Base-by-base conservation (phyloP, 352 stramenopile species). In the Globisporangium paddicum region DNA sequence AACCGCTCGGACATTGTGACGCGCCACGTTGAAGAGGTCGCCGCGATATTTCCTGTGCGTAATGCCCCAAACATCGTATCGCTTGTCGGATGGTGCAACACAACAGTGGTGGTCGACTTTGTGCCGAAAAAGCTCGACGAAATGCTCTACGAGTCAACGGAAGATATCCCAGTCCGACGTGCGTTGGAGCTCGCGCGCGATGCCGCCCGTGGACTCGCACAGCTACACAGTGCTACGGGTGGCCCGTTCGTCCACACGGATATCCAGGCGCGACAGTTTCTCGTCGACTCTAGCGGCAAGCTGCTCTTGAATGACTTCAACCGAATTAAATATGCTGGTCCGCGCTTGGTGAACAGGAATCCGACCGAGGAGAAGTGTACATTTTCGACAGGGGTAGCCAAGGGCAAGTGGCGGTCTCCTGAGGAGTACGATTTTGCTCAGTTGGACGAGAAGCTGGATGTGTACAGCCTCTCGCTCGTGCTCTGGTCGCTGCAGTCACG, bases 301-400 rank as follows among this genome's bases (percentile, higher is more conserved):
- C 66, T 93, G 26, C 65, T 77, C 53, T 55, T 95, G 26, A 95
- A 95, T 49, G 85, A 95, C 58, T 89, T 95, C 30, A 95, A 95
- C 50, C 75, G 85, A 10, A 66, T 91, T 48, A 89, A 89, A 57
- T 89, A 89, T 60, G 73, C 74, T 13, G 82, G 82, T 8, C 69
- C 62, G 2, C 71, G 72, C 7, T 42, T 76, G 1, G 59, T 76
- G 5, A 48, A 81, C 14, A 69, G 81, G 0, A 41, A 67, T 4
- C 37, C 55, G 10, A 79, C 69, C 2, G 63, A 57, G 14, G 63
- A 79, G 16, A 81, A 80, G 21, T 95, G 85, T 52, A 82, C 65
- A 19, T 86, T 90, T 40, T 55, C 68, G 14, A 88, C 86, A 23
- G 61, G 62, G 5, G 75, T 90, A 6, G 75, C 77, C 18, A 95